Evolutionary conservation across 805 yeast species (phyloP).

Genomic region (Candida glaebosa): DNA sequence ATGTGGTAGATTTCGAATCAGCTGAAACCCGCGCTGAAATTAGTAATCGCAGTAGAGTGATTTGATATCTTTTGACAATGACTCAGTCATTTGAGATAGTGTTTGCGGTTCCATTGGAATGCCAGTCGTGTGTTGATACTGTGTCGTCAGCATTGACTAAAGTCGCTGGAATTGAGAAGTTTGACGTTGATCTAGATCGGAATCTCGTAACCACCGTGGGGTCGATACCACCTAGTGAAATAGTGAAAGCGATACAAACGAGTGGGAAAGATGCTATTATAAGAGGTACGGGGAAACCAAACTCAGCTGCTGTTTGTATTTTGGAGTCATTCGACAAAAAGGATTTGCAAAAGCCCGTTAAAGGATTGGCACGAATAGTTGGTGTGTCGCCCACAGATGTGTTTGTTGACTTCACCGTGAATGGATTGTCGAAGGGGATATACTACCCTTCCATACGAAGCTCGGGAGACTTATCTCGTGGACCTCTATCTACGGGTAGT

Average conservation of each 20-base stretch:
- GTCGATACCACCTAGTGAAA: conserved; percentile 67
- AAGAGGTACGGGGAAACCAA: conserved; percentile 84
- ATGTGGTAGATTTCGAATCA: not conserved
- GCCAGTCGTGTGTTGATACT: conserved; percentile 65
- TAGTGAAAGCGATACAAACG: conserved; percentile 63
- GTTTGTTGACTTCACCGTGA: conserved; percentile 74
- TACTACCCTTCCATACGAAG: conserved; percentile 68
- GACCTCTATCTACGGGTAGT: conserved; percentile 65
- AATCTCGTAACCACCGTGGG: conserved; percentile 71
- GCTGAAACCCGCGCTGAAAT: not conserved
- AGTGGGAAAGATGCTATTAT: conserved; percentile 89
- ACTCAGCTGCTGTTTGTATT: conserved; percentile 89
- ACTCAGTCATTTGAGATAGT: conserved; percentile 50
- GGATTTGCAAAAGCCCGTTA: conserved; percentile 55
- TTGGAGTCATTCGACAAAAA: conserved; percentile 64
- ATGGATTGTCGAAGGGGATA: conserved; percentile 62
- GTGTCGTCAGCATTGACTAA: conserved; percentile 51
- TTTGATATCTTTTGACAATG: not conserved
- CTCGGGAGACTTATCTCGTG: conserved; percentile 74
- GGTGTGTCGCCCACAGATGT: conserved; percentile 52
- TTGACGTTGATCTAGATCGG: conserved; percentile 53
- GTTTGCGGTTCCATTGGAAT: conserved; percentile 83
- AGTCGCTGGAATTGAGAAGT: conserved; percentile 47
- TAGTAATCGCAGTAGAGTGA: not conserved
- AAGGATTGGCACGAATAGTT: conserved; percentile 85